These are phyloP conservation scores for Sclerotinia borealis DNA, from an alignment of 2,329 filamentous ascomycete genomes.

Conservation along the genomic window DNA sequence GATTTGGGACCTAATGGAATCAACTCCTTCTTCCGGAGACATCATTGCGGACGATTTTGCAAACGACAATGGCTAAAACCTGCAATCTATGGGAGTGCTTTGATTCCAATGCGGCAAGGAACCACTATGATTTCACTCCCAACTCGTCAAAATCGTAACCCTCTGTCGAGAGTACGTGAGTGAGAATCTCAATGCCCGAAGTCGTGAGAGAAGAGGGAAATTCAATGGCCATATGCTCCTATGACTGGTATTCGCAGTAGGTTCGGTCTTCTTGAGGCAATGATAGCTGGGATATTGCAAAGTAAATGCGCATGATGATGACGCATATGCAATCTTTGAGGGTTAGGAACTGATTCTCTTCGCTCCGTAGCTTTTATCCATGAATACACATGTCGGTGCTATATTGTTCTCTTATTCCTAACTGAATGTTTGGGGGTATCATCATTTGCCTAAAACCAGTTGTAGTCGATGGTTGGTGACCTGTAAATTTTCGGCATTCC, in stretches of 20 bases:
- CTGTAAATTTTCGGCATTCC: no score
- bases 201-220: not conserved
- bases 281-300: no score
- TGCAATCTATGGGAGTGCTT: not conserved
- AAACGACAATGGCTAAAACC: not conserved
- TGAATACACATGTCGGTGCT: no score
- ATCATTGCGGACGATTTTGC: conserved; percentile 10
- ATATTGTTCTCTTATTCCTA: no score
- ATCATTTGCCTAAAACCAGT: no score
- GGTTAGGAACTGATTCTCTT: no score
- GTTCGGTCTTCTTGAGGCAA: no score
- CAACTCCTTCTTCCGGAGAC: conserved; percentile 1
- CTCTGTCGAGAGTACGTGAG: not conserved
- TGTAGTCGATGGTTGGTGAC: no score
- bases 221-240: not conserved
- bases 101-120: not conserved
- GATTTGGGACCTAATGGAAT: conserved; percentile 13
- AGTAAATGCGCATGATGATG: no score
- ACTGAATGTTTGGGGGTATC: no score
- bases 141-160: not conserved
- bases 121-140: not conserved
- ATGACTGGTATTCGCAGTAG: not conserved
- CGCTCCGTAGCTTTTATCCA: no score
- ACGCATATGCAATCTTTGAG: no score
- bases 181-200: not conserved